phyloP scores from a whole-genome alignment of 2,329 filamentous ascomycete genomes.

The Phaeomoniella chlamydospora region DNA sequence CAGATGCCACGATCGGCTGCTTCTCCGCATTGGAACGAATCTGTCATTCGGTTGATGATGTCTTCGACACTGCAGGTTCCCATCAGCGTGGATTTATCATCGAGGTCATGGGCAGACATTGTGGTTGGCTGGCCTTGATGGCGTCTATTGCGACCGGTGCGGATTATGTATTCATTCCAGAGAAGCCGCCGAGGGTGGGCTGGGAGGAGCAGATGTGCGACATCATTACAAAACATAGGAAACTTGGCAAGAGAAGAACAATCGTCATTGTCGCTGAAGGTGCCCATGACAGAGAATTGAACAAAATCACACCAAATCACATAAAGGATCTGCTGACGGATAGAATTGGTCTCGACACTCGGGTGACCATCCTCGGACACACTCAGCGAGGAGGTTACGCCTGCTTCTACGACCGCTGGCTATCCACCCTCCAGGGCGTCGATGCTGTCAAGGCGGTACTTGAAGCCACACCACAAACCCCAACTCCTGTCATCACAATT shows the following conservation, averaged over 20 bases:
- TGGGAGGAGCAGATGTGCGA: slow-evolving; percentile 83
- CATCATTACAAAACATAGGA: slow-evolving; percentile 66
- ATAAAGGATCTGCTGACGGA: slow-evolving; percentile 81
- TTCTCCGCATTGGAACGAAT: slow-evolving; percentile 89
- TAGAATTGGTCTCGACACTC: slow-evolving; percentile 71
- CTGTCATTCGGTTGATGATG: slow-evolving; percentile 90
- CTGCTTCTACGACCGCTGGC: slow-evolving; percentile 86
- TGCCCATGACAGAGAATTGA: slow-evolving; percentile 69
- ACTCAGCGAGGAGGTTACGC: slow-evolving; percentile 92
- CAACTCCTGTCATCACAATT: slow-evolving; percentile 89
- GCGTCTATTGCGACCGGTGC: slow-evolving; percentile 88
- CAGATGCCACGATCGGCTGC: slow-evolving; percentile 92
- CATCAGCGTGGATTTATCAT: slow-evolving; percentile 95
- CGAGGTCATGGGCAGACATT: slow-evolving; percentile 97
- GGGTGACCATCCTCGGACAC: slow-evolving; percentile 88
- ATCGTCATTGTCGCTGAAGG: slow-evolving; percentile 97
- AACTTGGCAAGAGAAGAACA: slow-evolving; percentile 85
- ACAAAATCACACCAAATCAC: slow-evolving; percentile 65
- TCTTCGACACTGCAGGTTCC: slow-evolving; percentile 82
- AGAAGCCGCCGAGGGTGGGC: slow-evolving; percentile 73
- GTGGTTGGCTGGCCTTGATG: slow-evolving; percentile 94
- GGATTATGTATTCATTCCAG: slow-evolving; percentile 93
- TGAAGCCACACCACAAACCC: slow-evolving; percentile 74
- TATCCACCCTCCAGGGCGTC: slow-evolving; percentile 83
- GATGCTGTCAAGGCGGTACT: slow-evolving; percentile 87